Evolutionary conservation across 257 asterid genomes (phyloP).

Genomic region (Thymus quinquecostatus): DNA sequence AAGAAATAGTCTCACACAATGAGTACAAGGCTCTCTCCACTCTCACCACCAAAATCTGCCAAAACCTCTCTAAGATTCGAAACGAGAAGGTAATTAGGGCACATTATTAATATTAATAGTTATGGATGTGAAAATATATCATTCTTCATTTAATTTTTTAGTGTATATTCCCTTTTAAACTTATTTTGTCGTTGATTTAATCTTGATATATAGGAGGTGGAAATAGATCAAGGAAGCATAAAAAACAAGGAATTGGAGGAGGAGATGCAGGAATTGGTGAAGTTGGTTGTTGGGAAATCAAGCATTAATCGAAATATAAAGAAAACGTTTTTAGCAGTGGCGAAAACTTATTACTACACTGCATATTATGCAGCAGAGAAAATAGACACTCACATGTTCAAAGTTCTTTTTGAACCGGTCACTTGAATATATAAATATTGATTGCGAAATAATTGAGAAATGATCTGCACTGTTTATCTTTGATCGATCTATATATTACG

Average conservation of each 20-base stretch:
- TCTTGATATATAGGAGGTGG: background rate
- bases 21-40: constrained; percentile 44
- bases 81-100: constrained; percentile 23
- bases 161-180: no score
- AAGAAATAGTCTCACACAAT: constrained; percentile 31
- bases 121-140: no score
- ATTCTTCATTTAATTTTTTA: no score
- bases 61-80: constrained; percentile 28
- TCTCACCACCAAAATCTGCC: constrained; percentile 44
- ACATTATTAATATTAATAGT: background rate
- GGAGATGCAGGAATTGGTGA: constrained; percentile 39
- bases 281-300: constrained; percentile 34
- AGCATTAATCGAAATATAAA: constrained; percentile 34
- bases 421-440: constrained; percentile 11
- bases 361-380: constrained; percentile 34
- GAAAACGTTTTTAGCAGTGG: constrained; percentile 48
- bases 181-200: no score
- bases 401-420: constrained; percentile 45
- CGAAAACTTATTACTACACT: constrained; percentile 39
- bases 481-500: no score
- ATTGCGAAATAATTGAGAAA: no score
- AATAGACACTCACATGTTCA: constrained; percentile 36
- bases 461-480: no score
- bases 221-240: background rate
- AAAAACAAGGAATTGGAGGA: constrained; percentile 23